Percentiles rank a stretch among this genome's conserved stretches.
Evolutionary conservation across 495 filamentous ascomycete genomes (phyloP).

Genomic region (Penicillium silybi): DNA sequence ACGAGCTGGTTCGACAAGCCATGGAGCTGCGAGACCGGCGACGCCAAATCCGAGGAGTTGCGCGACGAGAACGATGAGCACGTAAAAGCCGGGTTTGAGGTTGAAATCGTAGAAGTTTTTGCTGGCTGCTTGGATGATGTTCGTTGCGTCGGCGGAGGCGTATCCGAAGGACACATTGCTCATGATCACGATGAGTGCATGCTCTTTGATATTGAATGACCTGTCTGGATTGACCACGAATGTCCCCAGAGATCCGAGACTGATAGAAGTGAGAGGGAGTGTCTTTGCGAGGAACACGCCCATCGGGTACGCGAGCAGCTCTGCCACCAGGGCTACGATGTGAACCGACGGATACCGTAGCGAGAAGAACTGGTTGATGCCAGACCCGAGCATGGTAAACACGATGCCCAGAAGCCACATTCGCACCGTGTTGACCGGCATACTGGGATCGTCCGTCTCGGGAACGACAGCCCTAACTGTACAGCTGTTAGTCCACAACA

Average conservation of each 20-base stretch:
- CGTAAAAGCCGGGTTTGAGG: conserved; percentile 56
- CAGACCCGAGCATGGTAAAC: conserved; percentile 76
- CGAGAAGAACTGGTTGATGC: conserved; percentile 83
- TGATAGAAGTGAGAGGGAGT: conserved; percentile 44
- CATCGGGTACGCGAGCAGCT: conserved; percentile 60
- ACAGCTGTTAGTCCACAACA: neutral
- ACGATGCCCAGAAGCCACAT: conserved; percentile 80
- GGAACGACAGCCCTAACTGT: conserved; percentile 33
- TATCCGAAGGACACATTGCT: conserved; percentile 85
- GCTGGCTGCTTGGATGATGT: conserved; percentile 41
- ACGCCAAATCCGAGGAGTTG: conserved; percentile 63
- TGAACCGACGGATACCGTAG: conserved; percentile 81
- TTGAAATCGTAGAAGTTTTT: conserved; percentile 56
- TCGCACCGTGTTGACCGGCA: conserved; percentile 54
- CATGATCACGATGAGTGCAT: conserved; percentile 81
- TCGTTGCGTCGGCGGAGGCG: conserved; percentile 40
- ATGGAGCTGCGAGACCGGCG: conserved; percentile 58
- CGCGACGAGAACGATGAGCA: conserved; percentile 57
- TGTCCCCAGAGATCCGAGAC: conserved; percentile 42
- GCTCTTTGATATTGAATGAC: conserved; percentile 77
- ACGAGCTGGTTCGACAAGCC: conserved; percentile 57
- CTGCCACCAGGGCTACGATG: conserved; percentile 63
- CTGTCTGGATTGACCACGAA: conserved; percentile 55
- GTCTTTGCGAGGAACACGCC: conserved; percentile 41
- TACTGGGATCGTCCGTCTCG: conserved; percentile 39